Conservation (phyloP, 2,329 filamentous ascomycete genomes). For the Cyphellophora attinorum region DNA sequence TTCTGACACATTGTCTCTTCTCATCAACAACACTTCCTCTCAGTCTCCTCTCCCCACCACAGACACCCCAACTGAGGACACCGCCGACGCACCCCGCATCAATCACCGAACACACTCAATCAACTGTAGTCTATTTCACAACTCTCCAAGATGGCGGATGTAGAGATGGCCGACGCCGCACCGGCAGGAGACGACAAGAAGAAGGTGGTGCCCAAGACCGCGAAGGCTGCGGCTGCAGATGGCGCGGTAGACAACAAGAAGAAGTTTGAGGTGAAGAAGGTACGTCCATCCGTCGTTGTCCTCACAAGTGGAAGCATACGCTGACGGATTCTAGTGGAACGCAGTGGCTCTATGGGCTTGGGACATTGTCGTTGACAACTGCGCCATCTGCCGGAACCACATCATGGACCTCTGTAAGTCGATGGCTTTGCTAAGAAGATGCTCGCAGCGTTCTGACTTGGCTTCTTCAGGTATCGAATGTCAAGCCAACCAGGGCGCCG, state of each 20-base stretch:
- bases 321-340: constrained; percentile 64
- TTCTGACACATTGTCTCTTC: no score
- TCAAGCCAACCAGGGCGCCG: constrained; percentile 95
- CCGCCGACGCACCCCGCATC: no score
- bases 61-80: no score
- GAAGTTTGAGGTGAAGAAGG: constrained; percentile 98
- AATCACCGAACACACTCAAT: no score
- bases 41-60: no score
- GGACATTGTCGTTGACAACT: constrained; percentile 99
- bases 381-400: constrained; percentile 96
- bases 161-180: constrained; percentile 86
- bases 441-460: no score
- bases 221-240: constrained; percentile 41
- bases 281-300: constrained; percentile 30
- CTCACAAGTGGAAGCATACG: constrained; percentile 6
- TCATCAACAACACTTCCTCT: no score
- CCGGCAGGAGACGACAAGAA: constrained; percentile 42
- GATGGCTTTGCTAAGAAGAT: no score
- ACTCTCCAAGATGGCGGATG: constrained; percentile 67
- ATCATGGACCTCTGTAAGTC: constrained; percentile 94
- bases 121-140: no score
- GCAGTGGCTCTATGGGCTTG: constrained; percentile 97
- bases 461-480: constrained; percentile 72
- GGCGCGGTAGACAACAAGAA: constrained; percentile 63
- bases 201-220: constrained; percentile 44